These are phyloP conservation scores for Phaeoacremonium minimum DNA, from an alignment of 2,329 filamentous ascomycete genomes.

Conservation along the genomic window DNA sequence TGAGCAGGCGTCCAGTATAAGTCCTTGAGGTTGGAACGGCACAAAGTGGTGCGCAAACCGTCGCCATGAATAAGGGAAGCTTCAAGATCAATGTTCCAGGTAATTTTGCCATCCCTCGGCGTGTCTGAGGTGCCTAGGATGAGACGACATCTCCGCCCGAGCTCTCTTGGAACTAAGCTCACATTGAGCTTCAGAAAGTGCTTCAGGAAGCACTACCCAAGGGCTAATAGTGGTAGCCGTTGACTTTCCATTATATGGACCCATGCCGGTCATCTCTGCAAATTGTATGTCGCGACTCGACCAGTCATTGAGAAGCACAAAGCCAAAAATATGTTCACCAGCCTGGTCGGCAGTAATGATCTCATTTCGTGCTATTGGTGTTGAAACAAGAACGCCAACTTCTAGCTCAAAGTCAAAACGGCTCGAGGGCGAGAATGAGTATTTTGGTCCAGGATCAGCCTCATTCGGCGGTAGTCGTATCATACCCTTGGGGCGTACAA, in stretches of 20 bases:
- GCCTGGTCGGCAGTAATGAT: conserved; percentile 38
- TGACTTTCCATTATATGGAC: conserved; percentile 57
- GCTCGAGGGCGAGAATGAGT: conserved; percentile 20
- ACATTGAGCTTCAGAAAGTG: too few species aligned
- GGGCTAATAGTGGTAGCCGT: conserved; percentile 57
- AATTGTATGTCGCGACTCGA: conserved; percentile 55
- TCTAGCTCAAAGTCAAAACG: conserved; percentile 39
- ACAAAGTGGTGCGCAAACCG: too few species aligned
- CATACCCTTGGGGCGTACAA: conserved; percentile 42
- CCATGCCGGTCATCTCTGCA: conserved; percentile 56
- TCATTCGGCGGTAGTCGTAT: too few species aligned
- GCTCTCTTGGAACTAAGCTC: too few species aligned
- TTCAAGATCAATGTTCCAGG: too few species aligned
- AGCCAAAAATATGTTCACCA: conserved; percentile 56
- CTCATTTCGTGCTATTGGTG: conserved; percentile 27
- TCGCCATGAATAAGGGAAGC: too few species aligned
- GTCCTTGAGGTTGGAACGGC: too few species aligned
- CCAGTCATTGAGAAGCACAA: conserved; percentile 63
- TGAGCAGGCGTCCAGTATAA: too few species aligned
- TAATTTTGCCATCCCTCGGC: too few species aligned
- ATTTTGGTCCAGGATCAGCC: neutral
- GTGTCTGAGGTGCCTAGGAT: too few species aligned
- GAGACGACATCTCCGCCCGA: too few species aligned
- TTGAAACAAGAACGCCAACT: conserved; percentile 38
- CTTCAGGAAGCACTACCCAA: conserved; percentile 58